phyloP scores from a whole-genome alignment of 1,284 basidiomycete species.

The Rhodotorula sp. region DNA sequence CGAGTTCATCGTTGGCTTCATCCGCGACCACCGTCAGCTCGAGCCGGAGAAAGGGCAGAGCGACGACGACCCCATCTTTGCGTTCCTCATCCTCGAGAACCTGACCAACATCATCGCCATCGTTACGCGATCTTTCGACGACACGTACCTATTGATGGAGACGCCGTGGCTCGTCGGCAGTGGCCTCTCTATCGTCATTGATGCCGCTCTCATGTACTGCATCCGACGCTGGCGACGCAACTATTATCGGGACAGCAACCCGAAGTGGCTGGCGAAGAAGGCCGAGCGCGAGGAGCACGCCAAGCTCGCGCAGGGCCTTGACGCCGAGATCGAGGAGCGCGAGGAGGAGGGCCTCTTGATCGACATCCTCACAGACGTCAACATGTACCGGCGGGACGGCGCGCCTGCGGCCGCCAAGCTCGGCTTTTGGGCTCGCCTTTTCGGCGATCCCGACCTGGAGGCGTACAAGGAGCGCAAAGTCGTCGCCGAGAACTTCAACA shows the following conservation, averaged over 20 bases:
- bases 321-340: background rate
- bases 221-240: background rate
- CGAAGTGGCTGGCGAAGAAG: background rate
- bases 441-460: too few relatives aligned
- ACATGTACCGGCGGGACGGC: background rate
- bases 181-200: conserved; percentile 3
- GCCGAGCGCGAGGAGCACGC: background rate
- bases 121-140: too few relatives aligned
- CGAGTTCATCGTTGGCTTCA: background rate
- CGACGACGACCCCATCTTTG: conserved; percentile 6
- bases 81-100: conserved; percentile 1
- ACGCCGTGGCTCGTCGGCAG: conserved; percentile 9
- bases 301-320: background rate
- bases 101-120: background rate
- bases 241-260: background rate
- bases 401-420: background rate
- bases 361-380: background rate
- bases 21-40: background rate
- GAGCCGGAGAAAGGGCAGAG: background rate
- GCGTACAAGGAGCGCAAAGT: too few relatives aligned
- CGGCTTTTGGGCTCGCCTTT: too few relatives aligned
- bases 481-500: too few relatives aligned
- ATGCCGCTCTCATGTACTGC: background rate
- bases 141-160: background rate
- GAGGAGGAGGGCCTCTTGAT: background rate